Evolutionary conservation across 2,329 filamentous ascomycete species (phyloP), one percentile per base, ranked within the genome.

Genomic region (Cadophora malorum): DNA sequence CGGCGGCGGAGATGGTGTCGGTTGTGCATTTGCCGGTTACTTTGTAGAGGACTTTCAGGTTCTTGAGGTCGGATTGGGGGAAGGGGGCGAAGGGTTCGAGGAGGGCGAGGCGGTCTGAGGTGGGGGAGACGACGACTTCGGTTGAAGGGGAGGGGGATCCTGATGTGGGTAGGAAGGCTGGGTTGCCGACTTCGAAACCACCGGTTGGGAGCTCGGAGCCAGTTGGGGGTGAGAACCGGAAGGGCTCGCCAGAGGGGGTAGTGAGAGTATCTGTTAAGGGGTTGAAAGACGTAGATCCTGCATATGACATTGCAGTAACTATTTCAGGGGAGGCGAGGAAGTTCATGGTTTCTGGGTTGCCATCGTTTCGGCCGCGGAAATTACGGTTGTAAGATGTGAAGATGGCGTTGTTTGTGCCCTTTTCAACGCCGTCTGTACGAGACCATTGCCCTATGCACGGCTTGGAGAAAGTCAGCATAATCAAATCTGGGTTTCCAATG

Each of bases 381-480:
- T 99, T 99, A 69, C 96, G 92, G 86, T 99, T 99, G 84, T 97
- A 99, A 0, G 94, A 97, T 10, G 94, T 95, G 76, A 99, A 88
- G 76, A 99, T 98, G 70, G 96, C 96, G 78, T 99, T 99, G 64
- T 88, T 84, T 67, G 94, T 92, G 70, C 94, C 94, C 82, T 97
- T 97, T 68, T 83, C 80, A 21, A 96, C 87, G 25, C 90, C 91
- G 77, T 98, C 96, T 21, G 92, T 95, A 67, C 96, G 90, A 78
- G 92, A 92, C 96, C 96, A 99, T 81, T 97, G 94, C 1, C 95
- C 94, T 74, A 97, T 96, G 78, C 94, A 97, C 35, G 72, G 71
- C 3, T 63, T n/a, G n/a, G n/a, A n/a, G n/a, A n/a, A n/a, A n/a
- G n/a, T n/a, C n/a, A n/a, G n/a, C n/a, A n/a, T n/a, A n/a, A n/a